Percentiles rank a stretch among this genome's conserved stretches.
Conservation (phyloP, 2,329 filamentous ascomycete genomes). For the Hypoxylon sp. region DNA sequence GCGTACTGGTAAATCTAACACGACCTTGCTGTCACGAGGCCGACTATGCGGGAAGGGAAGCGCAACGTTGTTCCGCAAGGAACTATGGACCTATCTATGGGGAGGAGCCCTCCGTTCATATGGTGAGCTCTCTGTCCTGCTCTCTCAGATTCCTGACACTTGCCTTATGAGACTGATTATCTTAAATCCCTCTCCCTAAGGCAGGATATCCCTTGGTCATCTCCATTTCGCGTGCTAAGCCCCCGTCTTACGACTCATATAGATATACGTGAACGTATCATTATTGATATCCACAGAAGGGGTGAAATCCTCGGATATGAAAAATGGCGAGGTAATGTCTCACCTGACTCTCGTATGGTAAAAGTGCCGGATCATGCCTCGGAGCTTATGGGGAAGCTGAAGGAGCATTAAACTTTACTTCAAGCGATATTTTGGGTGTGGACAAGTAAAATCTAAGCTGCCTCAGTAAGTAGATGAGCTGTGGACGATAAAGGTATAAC, state of each 20-base stretch:
- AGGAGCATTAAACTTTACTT: slow-evolving; percentile 1
- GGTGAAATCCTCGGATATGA: not conserved
- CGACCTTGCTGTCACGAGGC: no score
- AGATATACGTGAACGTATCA: not conserved
- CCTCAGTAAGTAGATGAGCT: not conserved
- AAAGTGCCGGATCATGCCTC: slow-evolving; percentile 7
- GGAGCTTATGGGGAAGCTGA: slow-evolving; percentile 5
- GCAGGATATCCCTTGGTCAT: not conserved
- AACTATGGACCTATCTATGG: no score
- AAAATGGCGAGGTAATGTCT: slow-evolving; percentile 11
- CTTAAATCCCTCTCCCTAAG: not conserved
- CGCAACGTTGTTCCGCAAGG: no score
- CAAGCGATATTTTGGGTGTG: not conserved
- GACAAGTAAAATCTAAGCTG: not conserved
- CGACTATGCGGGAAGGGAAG: no score
- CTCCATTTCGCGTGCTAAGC: not conserved
- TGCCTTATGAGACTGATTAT: not conserved
- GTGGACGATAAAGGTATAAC: not conserved
- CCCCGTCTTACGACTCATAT: not conserved
- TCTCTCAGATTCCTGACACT: no score
- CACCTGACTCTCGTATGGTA: not conserved
- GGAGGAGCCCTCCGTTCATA: no score
- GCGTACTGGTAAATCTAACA: no score
- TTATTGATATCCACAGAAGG: slow-evolving; percentile 14
- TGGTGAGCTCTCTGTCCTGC: no score